phyloP scores from a whole-genome alignment of 106 monocot species.

The Dactylorhiza incarnata region DNA sequence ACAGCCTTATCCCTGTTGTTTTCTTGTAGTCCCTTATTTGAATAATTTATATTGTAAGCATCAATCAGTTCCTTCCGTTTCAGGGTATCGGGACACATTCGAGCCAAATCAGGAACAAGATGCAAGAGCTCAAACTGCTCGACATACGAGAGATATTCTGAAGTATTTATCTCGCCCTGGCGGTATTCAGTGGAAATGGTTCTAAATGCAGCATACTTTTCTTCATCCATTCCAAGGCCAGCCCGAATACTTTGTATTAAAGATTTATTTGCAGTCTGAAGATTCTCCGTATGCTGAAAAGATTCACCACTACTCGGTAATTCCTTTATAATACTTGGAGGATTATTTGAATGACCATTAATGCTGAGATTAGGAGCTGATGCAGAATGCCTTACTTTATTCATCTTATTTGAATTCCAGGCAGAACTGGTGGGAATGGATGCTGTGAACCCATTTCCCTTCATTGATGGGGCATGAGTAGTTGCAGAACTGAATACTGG shows the following conservation, averaged over 20 bases:
- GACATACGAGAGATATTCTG: constrained; percentile 77
- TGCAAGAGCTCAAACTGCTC: constrained; percentile 86
- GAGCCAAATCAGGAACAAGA: constrained; percentile 76
- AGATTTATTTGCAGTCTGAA: constrained; percentile 61
- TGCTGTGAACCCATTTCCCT: constrained; percentile 26
- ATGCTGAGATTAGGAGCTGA: constrained; percentile 41
- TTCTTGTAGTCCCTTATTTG: constrained; percentile 21
- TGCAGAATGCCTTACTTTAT: constrained; percentile 42
- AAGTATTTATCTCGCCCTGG: constrained; percentile 44
- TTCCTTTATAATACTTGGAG: background rate
- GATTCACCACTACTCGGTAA: constrained; percentile 1
- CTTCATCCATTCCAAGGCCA: constrained; percentile 56
- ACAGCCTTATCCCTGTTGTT: constrained; percentile 21
- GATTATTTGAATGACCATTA: background rate
- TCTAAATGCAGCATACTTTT: constrained; percentile 68
- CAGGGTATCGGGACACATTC: constrained; percentile 66
- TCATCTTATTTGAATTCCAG: constrained; percentile 21
- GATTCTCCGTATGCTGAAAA: constrained; percentile 21
- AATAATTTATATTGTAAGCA: constrained; percentile 48
- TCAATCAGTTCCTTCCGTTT: constrained; percentile 73
- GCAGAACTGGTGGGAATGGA: constrained; percentile 18
- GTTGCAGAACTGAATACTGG: background rate
- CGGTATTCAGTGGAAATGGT: constrained; percentile 74
- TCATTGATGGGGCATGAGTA: background rate
- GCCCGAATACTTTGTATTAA: constrained; percentile 61